Evolutionary conservation across 2,329 filamentous ascomycete genomes (phyloP).

Genomic region (Exophiala viscosa): DNA sequence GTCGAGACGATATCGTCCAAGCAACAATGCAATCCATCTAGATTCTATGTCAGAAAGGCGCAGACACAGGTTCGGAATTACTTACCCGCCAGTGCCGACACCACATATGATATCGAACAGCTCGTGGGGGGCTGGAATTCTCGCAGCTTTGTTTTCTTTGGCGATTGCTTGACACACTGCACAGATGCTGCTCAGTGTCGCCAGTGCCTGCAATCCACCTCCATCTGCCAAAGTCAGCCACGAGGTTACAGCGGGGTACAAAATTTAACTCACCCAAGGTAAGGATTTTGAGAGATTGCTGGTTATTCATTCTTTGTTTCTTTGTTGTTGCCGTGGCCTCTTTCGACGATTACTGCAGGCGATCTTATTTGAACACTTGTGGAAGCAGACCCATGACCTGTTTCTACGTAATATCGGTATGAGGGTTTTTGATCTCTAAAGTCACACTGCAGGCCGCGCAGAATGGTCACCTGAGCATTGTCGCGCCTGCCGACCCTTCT

Average conservation of each 20-base stretch:
- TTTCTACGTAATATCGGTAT: background rate
- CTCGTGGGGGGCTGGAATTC: conserved; percentile 16
- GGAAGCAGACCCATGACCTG: background rate
- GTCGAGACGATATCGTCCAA: conserved; percentile 22
- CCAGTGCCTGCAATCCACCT: conserved; percentile 21
- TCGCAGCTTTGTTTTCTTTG: conserved; percentile 11
- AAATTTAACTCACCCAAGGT: conserved; percentile 15
- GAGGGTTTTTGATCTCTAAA: background rate
- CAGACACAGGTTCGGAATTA: background rate
- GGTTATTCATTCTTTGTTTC: conserved; percentile 2
- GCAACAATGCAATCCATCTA: conserved; percentile 21
- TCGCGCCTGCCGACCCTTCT: background rate
- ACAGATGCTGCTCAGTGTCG: conserved; percentile 20
- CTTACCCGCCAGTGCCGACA: conserved; percentile 20
- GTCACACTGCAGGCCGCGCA: background rate
- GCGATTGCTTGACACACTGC: conserved; percentile 20
- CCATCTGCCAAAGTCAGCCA: conserved; percentile 12
- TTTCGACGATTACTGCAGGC: background rate
- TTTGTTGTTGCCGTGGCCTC: background rate
- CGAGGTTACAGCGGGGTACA: background rate
- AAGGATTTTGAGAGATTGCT: conserved; percentile 19
- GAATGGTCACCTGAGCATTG: background rate
- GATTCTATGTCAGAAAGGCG: background rate
- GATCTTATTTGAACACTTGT: conserved; percentile 1
- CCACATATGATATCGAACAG: conserved; percentile 23